phyloP scores from a whole-genome alignment of 1,284 basidiomycete genomes.

The Vanrija pseudolonga region DNA sequence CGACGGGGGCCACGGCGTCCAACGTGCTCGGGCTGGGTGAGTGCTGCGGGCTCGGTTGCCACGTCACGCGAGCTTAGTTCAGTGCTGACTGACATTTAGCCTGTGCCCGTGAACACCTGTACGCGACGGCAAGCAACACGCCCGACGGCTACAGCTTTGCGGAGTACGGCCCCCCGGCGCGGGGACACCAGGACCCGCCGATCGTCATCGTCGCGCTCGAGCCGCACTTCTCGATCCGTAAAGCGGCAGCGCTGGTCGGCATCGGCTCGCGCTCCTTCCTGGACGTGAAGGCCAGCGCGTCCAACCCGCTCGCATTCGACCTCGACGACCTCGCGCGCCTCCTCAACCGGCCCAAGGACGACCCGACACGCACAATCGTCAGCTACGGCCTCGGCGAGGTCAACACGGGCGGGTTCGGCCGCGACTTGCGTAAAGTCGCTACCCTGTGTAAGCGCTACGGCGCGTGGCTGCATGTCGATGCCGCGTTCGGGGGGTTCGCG shows the following conservation, averaged over 20 bases:
- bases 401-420: slow-evolving; percentile 53
- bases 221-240: slow-evolving; percentile 53
- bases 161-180: slow-evolving; percentile 46
- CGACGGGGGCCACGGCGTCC: slow-evolving; percentile 54
- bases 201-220: slow-evolving; percentile 51
- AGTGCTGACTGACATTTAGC: slow-evolving; percentile 20
- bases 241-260: slow-evolving; percentile 53
- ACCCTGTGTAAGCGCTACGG: slow-evolving; percentile 47
- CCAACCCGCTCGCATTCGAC: slow-evolving; percentile 44
- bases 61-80: background rate
- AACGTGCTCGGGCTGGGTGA: slow-evolving; percentile 52
- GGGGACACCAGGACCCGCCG: slow-evolving; percentile 31
- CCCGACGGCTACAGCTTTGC: slow-evolving; percentile 17
- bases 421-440: slow-evolving; percentile 38
- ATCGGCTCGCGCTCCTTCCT: slow-evolving; percentile 37
- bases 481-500: slow-evolving; percentile 54
- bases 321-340: slow-evolving; percentile 40
- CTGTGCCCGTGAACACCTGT: slow-evolving; percentile 45
- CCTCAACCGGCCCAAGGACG: slow-evolving; percentile 30
- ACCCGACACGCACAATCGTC: slow-evolving; percentile 47
- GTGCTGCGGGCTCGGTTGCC: background rate
- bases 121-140: background rate
- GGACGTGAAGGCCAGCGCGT: too few species aligned
- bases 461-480: slow-evolving; percentile 56
- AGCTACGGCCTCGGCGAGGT: slow-evolving; percentile 53